Base-by-base conservation (phyloP, 2,329 filamentous ascomycete species). In the Fusarium sacchari region DNA sequence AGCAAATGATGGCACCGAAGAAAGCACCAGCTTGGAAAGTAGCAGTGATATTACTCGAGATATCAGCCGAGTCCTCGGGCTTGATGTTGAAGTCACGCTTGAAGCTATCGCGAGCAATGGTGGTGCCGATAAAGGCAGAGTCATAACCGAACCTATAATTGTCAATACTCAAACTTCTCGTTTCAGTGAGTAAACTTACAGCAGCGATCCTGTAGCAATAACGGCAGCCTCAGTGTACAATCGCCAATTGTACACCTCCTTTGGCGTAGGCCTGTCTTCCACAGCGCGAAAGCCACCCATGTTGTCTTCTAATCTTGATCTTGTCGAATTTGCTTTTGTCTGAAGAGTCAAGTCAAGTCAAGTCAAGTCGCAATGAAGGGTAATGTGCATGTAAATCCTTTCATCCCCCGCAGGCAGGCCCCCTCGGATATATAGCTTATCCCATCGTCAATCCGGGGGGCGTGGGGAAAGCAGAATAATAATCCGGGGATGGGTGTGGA, bases 191-290 rank as follows among this genome's bases (percentile, higher is more conserved):
- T 13, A 3, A 75, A 67, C 81, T 67, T 74, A 83, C 79, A 85
- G 80, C 22, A 85, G 53, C 3, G 83, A 84, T 20, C 86, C 86
- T 24, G 84, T 85, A 9, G 86, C 83, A 50, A 88, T 87, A 36
- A 88, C 81, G n/a, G 83, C 75, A 0, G 85, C 83, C 52, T 86
- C 83, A 11, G 79, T 80, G 73, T 88, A 88, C 28, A 88, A 79
- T 7, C 84, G 82, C 84, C 84, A 86, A 69, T 88, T 88, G 79
- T 88, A 88, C 71, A 89, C 87, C 79, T 88, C 86, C 66, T 84
- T 82, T 26, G 87, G 88, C 70, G 87, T 89, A 32, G 87, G 87
- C 72, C 87, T 82, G 77, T 89, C 87, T 76, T 89, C 87, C 42
- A 86, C 84, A 42, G 86, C 86, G 57, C 84, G 83, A 72, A 86